Evolutionary conservation across 768 basidiomycete species (phyloP), one percentile per base, ranked within the genome.

Genomic region (Lentinula sp.): DNA sequence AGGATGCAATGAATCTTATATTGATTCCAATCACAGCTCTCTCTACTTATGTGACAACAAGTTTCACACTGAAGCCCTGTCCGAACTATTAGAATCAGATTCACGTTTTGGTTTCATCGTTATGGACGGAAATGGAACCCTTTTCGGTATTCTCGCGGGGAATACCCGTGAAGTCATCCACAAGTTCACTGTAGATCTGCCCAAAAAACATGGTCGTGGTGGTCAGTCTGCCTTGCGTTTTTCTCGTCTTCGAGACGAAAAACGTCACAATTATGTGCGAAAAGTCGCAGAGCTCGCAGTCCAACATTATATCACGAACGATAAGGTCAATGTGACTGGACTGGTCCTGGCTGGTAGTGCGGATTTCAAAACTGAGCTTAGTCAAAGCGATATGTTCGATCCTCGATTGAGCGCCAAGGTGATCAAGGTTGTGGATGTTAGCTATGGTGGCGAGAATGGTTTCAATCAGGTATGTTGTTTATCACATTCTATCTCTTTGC

Each of bases 181-280:
- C 79, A 98, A 98, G 75, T 98, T 98, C 79, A 93, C 93, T 18
- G 97, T 99, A 71, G 97, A 98, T 75, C 84, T 98, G 9, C 97
- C 97, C 46, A 99, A 99, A 81, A 99, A 99, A 80, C 97, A 98
- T 74, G 96, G 96, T 64, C 95, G 97, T 81, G 97, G 97, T 85
- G 97, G 97, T 75, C 97, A 99, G 76, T 98, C 97, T 59, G 97
- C 97, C 28, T 84, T 98, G 48, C 97, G 97, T 90, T 99, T 99
- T 86, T 93, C 96, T 43, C 96, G 97, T 81, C 85, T 99, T 54
- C 91, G 97, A 70, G 97, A 98, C 74, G 97, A 99, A 79, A 97
- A 97, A 74, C 88, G 97, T 51, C 95, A 98, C 87, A 99, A 98
- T 77, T 99, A 99, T 73, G 96, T 99, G 56, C 91, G 97, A 68